Evolutionary conservation across 441 rosid genomes (phyloP), one percentile per base, ranked within the genome.

Genomic region (Oxalis stricta): DNA sequence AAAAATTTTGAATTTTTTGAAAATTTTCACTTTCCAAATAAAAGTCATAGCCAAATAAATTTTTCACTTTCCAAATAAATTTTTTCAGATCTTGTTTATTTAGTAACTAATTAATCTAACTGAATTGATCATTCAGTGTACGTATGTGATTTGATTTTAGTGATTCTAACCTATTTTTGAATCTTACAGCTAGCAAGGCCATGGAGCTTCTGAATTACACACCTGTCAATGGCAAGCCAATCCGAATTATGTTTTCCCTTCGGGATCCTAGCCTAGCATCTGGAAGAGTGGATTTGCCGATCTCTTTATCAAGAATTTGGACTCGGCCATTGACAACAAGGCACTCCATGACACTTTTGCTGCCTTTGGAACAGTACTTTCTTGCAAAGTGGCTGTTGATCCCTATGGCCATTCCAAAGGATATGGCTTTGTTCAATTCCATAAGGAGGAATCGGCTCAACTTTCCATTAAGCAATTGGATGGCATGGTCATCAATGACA

Each of bases 341-440:
- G 82, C 83, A 13, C 48, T 86, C 36, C 81, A 86, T 57, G 94
- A 86, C 23, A 86, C 91, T 0, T 86, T 86, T 55, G 72, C 82
- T 26, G 26, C 66, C 21, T 86, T 86, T 7, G 96, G 96, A 39
- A 77, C 55, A 54, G 73, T 86, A 20, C 65, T 82, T 44, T 86
- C 94, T 6, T 82, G 94, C 65, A 82, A 86, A 57, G 82, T 86
- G 16, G 91, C 81, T 46, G 74, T 85, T 18, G 91, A 82, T 50
- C 10, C 74, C 26, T 67, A 76, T 46, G 94, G 94, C 38, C 96
- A 79, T 52, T 86, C 91, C 11, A 79, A 65, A 48, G 94, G 94
- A 50, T 83, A 82, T 60, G 96, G 96, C 18, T 86, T 86, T 74
- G 91, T 86, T 14, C 94, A 86, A 52, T 86, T 70, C 38, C 88